phyloP scores from a whole-genome alignment of 768 basidiomycete species.

The Amanita rimosa region DNA sequence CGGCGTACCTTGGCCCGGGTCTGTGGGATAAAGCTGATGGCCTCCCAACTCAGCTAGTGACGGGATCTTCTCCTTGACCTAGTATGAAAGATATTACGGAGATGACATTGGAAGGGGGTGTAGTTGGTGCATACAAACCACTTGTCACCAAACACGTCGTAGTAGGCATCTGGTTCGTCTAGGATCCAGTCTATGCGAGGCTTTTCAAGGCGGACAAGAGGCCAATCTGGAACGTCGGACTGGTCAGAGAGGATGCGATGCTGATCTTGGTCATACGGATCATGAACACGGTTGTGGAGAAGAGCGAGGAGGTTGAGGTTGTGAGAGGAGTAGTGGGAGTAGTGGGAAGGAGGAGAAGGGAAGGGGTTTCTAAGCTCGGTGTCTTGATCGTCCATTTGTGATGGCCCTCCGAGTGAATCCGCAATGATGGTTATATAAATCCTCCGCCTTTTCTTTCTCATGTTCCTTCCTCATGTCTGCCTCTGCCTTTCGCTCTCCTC shows the following conservation, averaged over 20 bases:
- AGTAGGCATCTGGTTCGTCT: slow-evolving; percentile 63
- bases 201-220: slow-evolving; percentile 65
- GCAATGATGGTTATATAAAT: background rate
- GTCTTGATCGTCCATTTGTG: slow-evolving; percentile 58
- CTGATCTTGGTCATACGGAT: slow-evolving; percentile 39
- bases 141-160: slow-evolving; percentile 76
- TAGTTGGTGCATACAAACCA: slow-evolving; percentile 61
- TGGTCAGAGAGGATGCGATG: slow-evolving; percentile 60
- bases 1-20: slow-evolving; percentile 49
- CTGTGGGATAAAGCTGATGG: slow-evolving; percentile 67
- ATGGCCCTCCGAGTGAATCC: no score
- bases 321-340: slow-evolving; percentile 62
- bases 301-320: slow-evolving; percentile 62
- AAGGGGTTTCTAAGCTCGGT: slow-evolving; percentile 79
- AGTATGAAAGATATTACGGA: slow-evolving; percentile 4
- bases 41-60: slow-evolving; percentile 77
- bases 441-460: background rate
- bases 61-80: slow-evolving; percentile 79
- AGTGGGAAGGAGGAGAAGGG: slow-evolving; percentile 81
- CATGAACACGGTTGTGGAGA: slow-evolving; percentile 41
- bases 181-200: slow-evolving; percentile 88
- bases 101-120: slow-evolving; percentile 7
- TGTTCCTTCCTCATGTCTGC: background rate
- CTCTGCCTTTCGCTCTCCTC: slow-evolving; percentile 5
- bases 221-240: slow-evolving; percentile 67